Evolutionary conservation across 148 eudicot species (phyloP).

Genomic region (Fagopyrum esculentum): DNA sequence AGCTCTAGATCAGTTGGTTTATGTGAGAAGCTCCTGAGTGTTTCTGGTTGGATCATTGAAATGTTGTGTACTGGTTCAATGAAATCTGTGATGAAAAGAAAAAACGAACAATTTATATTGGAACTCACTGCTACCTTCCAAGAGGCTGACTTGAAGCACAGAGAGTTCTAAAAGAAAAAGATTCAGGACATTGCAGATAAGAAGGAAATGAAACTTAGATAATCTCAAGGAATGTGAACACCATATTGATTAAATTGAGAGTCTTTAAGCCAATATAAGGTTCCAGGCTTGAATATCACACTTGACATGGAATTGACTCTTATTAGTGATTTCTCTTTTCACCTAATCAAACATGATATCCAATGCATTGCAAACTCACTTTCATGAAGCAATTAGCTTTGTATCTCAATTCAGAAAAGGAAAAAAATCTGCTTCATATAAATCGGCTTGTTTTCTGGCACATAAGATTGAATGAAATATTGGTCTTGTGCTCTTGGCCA

Average conservation of each 20-base stretch:
- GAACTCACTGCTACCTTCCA: slow-evolving; percentile 93
- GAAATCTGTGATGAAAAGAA: slow-evolving; percentile 60
- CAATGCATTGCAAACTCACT: neutral
- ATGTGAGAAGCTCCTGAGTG: slow-evolving; percentile 60
- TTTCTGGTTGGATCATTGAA: slow-evolving; percentile 85
- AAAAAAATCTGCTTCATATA: neutral
- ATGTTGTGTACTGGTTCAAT: slow-evolving; percentile 90
- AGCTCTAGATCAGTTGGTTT: slow-evolving; percentile 28
- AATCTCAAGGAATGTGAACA: slow-evolving; percentile 82
- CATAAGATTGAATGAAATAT: neutral
- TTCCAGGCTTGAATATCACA: slow-evolving; percentile 93
- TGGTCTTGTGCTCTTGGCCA: neutral
- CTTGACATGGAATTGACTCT: slow-evolving; percentile 82
- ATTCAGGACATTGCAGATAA: slow-evolving; percentile 99
- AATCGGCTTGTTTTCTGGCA: neutral
- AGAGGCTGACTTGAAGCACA: slow-evolving; percentile 95
- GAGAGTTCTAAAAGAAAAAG: slow-evolving; percentile 91
- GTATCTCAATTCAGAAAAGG: neutral
- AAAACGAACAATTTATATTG: slow-evolving; percentile 55
- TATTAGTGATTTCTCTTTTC: slow-evolving; percentile 22
- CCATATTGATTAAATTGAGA: slow-evolving; percentile 69
- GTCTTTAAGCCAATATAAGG: slow-evolving; percentile 84
- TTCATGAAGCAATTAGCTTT: neutral
- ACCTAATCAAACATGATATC: neutral
- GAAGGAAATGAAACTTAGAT: slow-evolving; percentile 88